These are phyloP conservation scores for Eremothecium gossypii DNA, from an alignment of 1,139 yeast genomes.

Conservation along the genomic window DNA sequence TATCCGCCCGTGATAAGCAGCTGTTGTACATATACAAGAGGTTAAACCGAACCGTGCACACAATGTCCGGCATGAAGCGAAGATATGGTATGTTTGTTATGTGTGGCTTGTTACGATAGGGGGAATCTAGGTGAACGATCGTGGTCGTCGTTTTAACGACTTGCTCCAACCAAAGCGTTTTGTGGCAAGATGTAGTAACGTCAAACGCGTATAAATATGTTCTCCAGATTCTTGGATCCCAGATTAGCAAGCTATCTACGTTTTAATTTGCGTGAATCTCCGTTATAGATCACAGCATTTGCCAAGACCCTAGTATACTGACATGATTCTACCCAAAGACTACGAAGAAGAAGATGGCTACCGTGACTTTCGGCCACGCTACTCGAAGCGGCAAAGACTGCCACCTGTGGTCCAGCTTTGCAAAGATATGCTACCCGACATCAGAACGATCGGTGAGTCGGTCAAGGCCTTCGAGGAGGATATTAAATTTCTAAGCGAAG, in stretches of 20 bases:
- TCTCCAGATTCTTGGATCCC: not conserved
- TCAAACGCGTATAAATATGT: conserved; percentile 1
- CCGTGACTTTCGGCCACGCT: conserved; percentile 27
- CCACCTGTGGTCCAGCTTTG: conserved; percentile 35
- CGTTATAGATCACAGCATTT: not conserved
- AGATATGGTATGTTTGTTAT: conserved; percentile 19
- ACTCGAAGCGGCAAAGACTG: conserved; percentile 30
- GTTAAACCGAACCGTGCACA: no score
- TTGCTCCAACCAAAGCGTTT: not conserved
- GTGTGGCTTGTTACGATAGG: not conserved
- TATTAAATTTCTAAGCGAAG: conserved; percentile 56
- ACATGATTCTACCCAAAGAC: conserved; percentile 19
- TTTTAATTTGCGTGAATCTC: not conserved
- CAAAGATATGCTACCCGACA: conserved; percentile 40
- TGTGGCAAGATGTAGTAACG: conserved; percentile 1
- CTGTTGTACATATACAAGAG: no score
- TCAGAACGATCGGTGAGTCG: conserved; percentile 59
- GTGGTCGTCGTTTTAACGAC: conserved; percentile 6
- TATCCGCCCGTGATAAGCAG: no score
- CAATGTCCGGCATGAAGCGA: conserved; percentile 27
- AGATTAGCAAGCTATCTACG: not conserved
- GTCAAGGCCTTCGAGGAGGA: conserved; percentile 53
- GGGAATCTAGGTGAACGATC: not conserved
- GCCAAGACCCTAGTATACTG: conserved; percentile 5
- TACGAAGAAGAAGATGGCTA: conserved; percentile 28